phyloP scores from a whole-genome alignment of 78 protist genomes.

The Guillardia theta region DNA sequence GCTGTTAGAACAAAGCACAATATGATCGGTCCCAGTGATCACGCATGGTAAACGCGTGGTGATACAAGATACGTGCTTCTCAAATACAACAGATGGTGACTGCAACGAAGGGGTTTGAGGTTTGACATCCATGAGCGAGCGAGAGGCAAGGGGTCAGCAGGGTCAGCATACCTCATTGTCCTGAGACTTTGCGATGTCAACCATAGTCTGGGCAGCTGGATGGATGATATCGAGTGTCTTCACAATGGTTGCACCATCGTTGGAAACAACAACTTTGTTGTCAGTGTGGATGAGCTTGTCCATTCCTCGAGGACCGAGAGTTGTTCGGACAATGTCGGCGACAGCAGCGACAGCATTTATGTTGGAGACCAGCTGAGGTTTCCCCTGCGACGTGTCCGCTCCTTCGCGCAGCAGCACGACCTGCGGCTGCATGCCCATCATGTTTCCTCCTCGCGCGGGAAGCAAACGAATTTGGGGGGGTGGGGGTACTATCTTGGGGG shows the following conservation, averaged over 20 bases:
- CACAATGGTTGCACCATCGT: constrained; percentile 99
- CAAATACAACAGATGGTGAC: not conserved
- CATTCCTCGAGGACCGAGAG: constrained; percentile 88
- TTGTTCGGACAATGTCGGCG: constrained; percentile 74
- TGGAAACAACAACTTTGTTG: constrained; percentile 87
- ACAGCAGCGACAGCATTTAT: constrained; percentile 89
- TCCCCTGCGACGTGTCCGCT: constrained; percentile 98
- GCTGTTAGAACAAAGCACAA: not conserved
- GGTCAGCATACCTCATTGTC: constrained; percentile 96
- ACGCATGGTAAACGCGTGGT: not conserved
- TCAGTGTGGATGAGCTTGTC: constrained; percentile 75
- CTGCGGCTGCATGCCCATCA: constrained; percentile 56
- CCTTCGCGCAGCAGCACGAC: constrained; percentile 98
- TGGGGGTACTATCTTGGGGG: no score
- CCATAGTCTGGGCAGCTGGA: constrained; percentile 98
- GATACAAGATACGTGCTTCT: not conserved
- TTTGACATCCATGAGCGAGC: not conserved
- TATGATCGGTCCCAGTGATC: not conserved
- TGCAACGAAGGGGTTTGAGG: not conserved
- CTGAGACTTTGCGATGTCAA: constrained; percentile 97
- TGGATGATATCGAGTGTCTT: constrained; percentile 96
- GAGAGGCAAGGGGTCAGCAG: no score
- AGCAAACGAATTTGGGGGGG: no score
- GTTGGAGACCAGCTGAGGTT: constrained; percentile 93
- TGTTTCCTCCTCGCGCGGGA: not conserved